Evolutionary conservation across 371 early-diverging fungal species (phyloP), one percentile per base, ranked within the genome.

Genomic region (Circinella minor): DNA sequence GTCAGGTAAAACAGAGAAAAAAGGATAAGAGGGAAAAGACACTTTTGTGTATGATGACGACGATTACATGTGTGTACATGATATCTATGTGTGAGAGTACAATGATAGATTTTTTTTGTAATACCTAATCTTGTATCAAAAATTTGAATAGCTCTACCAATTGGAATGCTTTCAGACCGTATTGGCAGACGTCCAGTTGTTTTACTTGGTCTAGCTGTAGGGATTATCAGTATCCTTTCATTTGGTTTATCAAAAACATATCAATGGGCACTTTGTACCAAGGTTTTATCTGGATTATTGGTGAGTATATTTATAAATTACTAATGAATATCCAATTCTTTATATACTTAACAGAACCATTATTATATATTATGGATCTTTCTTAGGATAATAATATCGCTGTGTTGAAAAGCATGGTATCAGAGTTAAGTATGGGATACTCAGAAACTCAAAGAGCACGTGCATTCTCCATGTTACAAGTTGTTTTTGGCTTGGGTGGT

Each of bases 351-450:
- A 27, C 11, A 3, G 47, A 48, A 18, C 4, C 48, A 38, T 4
- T 46, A 27, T 49, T n/a, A 27, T 15, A 0, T 14, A 34, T 18
- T n/a, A 34, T 38, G 27, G 18, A 46, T 61, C 17, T 27, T 47
- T 57, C 36, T 39, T 11, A 80, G 76, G 80, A 81, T 62, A 92
- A 93, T 15, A 97, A 95, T 69, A 83, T 92, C n/a, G 93, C 92
- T 9, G 93, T 95, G 3, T 82, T 92, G 36, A 96, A 96, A 76
- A 90, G 92, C n/a, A 91, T 95, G 79, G 78, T 96, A 36, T 93
- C 93, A 5, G 98, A 97, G 74, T 81, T 95, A 61, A 92, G 94
- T 5, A 93, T 71, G 7, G 77, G 74, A 46, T 68, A 73, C 63
- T 66, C 73, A 36, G 77, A 78, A 57, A 72, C 71, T 18, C 77